Evolutionary conservation across 1,284 basidiomycete species (phyloP), one percentile per base, ranked within the genome.

Genomic region (Ustilago shanxiensis): DNA sequence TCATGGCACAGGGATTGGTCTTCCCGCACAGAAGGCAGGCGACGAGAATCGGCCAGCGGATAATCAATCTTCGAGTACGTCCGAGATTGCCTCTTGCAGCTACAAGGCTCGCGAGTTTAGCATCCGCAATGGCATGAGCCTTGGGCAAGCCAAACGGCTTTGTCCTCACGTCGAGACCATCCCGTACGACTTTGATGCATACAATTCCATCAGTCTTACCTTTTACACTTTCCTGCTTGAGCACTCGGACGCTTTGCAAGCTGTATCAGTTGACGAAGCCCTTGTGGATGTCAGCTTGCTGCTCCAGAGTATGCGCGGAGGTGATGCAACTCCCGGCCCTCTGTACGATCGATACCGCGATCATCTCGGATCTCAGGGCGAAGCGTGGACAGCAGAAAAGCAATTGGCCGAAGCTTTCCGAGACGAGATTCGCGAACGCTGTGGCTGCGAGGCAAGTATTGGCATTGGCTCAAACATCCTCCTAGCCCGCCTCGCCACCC

Each of bases 221-320:
- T 97, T 98, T 84, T 99, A 99, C 87, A 93, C 93, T 1, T 92
- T 97, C 60, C 89, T 99, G 22, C 93, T 98, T 89, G 88, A 89
- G 0, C 91, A 94, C 80, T 93, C 94, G 5, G 95, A 98, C 81
- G 93, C 95, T 75, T 89, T 98, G 4, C 92, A 98, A 87, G 95
- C 95, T 0, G 95, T 98, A 1, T 96, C 94, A 7, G 93, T 99
- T 1, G 96, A 99, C 78, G 96, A 99, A 86, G 95, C 95, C 0
- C 89, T 98, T 11, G 90, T 98, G 68, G 95, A 98, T 65, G 93
- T 95, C 5, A 92, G 93, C 0, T 90, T 88, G 10, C 90, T 90
- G 0, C 90, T 93, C 22, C 70, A 75, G 29, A 61, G 47, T 16
- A 79, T 83, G 77, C 77, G 79, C 26, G 50, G 64, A 5, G 71